phyloP scores from a whole-genome alignment of 371 early-diverging fungal species.

The Circinella umbellata region DNA sequence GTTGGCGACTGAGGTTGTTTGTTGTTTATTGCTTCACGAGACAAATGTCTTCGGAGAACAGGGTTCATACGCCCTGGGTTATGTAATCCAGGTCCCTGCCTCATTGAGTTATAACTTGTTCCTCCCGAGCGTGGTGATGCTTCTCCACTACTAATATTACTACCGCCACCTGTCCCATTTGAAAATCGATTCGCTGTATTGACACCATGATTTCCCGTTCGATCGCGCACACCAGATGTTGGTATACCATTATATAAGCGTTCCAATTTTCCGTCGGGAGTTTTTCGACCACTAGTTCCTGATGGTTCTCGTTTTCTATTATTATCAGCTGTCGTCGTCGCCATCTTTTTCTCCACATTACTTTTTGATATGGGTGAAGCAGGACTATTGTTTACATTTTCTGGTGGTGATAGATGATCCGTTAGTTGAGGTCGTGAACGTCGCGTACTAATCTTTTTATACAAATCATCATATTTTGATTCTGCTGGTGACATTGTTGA shows the following conservation, averaged over 20 bases:
- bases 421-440: conserved; percentile 10
- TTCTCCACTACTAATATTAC: neutral
- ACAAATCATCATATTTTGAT: conserved; percentile 53
- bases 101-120: conserved; percentile 9
- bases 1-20: conserved; percentile 1
- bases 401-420: neutral
- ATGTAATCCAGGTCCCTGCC: conserved; percentile 1
- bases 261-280: conserved; percentile 35
- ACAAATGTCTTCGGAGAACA: conserved; percentile 34
- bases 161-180: too few species aligned
- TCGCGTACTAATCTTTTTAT: conserved; percentile 32
- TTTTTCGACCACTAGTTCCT: conserved; percentile 21
- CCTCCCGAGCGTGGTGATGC: neutral
- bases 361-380: conserved; percentile 1
- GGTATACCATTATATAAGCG: conserved; percentile 44
- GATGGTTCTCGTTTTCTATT: neutral
- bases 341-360: neutral
- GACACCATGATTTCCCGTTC: conserved; percentile 2
- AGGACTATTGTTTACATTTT: conserved; percentile 6
- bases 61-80: conserved; percentile 25
- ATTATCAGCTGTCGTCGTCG: too few species aligned
- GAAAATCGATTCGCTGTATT: neutral
- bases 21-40: conserved; percentile 31
- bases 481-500: conserved; percentile 53
- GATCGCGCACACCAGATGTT: conserved; percentile 30